phyloP scores from a whole-genome alignment of 148 eudicot species.

The Fagopyrum homotropicum region DNA sequence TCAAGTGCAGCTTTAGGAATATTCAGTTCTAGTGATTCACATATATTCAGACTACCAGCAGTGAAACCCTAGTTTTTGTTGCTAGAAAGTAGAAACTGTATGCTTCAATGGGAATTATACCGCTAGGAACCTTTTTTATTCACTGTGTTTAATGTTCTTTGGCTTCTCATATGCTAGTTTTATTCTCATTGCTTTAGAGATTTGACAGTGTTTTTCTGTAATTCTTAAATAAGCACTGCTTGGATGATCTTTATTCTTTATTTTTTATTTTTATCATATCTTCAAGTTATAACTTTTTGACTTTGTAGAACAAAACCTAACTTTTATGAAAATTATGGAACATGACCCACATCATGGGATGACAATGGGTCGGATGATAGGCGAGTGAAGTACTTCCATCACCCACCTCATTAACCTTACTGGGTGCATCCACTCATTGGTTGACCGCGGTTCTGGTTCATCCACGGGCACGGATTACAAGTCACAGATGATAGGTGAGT shows the following conservation, averaged over 20 bases:
- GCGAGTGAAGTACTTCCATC: too few relatives aligned
- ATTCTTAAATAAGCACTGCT: neutral
- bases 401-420: too few relatives aligned
- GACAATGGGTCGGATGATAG: too few relatives aligned
- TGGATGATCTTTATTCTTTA: neutral
- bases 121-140: neutral
- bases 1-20: neutral
- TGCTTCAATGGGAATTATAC: neutral
- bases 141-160: neutral
- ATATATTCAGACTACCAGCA: neutral
- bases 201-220: neutral
- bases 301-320: too few relatives aligned
- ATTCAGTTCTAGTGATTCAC: neutral
- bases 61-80: neutral
- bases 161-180: neutral
- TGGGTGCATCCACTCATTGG: too few relatives aligned
- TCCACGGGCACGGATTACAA: too few relatives aligned
- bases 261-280: neutral
- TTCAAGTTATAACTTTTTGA: neutral
- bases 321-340: too few relatives aligned
- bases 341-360: too few relatives aligned
- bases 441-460: too few relatives aligned
- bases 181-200: neutral
- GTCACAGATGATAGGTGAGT: too few relatives aligned
- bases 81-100: neutral